A percentile compares a stretch with the other conserved stretches of the same genome.
phyloP scores from a whole-genome alignment of 1,284 basidiomycete species.

The Pyrrhoderma noxium region DNA sequence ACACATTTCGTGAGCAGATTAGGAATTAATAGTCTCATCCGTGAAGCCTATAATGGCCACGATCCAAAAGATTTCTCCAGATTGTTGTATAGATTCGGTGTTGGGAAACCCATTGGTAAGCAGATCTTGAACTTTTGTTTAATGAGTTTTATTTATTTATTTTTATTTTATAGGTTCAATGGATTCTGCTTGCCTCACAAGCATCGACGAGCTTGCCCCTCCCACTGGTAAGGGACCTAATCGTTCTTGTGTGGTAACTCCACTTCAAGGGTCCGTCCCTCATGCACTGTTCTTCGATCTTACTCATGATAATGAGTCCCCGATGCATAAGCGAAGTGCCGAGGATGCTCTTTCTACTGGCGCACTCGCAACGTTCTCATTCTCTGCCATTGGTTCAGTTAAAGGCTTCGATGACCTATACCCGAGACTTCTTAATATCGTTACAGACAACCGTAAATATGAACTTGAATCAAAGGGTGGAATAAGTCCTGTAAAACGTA shows the following conservation, averaged over 20 bases:
- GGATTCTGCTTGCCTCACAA: constrained; percentile 80
- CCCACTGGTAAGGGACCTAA: constrained; percentile 74
- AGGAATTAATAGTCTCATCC: constrained; percentile 86
- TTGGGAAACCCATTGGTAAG: constrained; percentile 84
- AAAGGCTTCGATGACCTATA: constrained; percentile 98
- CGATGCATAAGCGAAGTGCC: constrained; percentile 80
- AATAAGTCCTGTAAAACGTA: constrained; percentile 75
- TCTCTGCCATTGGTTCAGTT: constrained; percentile 82
- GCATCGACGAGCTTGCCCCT: constrained; percentile 64
- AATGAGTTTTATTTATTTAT: neutral
- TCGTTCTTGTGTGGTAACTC: constrained; percentile 66
- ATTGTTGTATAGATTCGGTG: constrained; percentile 78
- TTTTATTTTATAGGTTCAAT: constrained; percentile 61
- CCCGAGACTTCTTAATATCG: constrained; percentile 83
- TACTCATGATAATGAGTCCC: constrained; percentile 94
- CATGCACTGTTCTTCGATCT: constrained; percentile 92
- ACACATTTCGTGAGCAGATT: constrained; percentile 83
- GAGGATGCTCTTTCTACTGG: constrained; percentile 92
- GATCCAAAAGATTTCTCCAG: constrained; percentile 84
- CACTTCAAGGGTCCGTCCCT: constrained; percentile 77
- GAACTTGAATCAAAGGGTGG: constrained; percentile 56
- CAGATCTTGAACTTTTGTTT: constrained; percentile 11
- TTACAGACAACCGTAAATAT: constrained; percentile 76
- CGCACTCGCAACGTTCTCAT: constrained; percentile 81
- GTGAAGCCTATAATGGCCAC: constrained; percentile 87